phyloP scores from a whole-genome alignment of 495 filamentous ascomycete genomes.

The Platismatia glauca region DNA sequence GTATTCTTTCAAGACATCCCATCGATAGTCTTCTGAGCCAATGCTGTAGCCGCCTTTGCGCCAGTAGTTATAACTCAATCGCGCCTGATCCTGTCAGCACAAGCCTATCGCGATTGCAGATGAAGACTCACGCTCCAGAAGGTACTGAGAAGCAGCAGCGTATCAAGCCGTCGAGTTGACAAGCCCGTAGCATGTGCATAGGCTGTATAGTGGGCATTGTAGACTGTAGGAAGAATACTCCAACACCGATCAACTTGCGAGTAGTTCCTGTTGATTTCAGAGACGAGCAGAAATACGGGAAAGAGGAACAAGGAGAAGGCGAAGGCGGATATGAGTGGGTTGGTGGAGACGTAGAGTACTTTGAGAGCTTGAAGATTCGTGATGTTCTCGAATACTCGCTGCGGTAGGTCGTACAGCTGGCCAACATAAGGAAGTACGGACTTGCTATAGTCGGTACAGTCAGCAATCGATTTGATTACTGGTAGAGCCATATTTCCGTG shows the following conservation, averaged over 20 bases:
- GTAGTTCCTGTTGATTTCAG: conserved; percentile 85
- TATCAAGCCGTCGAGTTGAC: conserved; percentile 64
- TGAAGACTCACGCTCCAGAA: conserved; percentile 68
- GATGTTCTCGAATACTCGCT: conserved; percentile 48
- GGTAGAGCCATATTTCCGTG: conserved; percentile 50
- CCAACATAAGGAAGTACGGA: conserved; percentile 67
- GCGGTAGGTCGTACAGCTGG: conserved; percentile 66
- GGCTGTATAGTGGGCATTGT: conserved; percentile 73
- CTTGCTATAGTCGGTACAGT: conserved; percentile 62
- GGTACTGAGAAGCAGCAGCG: conserved; percentile 56
- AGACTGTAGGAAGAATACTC: conserved; percentile 80
- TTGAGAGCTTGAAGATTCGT: conserved; percentile 46
- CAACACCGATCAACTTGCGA: conserved; percentile 90
- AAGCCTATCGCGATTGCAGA: not conserved
- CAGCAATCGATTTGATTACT: conserved; percentile 52
- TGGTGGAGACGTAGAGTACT: conserved; percentile 73
- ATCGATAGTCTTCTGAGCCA: conserved; percentile 91
- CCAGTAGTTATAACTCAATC: conserved; percentile 95
- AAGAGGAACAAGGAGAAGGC: conserved; percentile 60
- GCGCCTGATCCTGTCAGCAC: conserved; percentile 38
- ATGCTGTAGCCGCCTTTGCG: conserved; percentile 84
- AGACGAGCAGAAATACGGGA: conserved; percentile 57
- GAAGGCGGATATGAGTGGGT: conserved; percentile 72
- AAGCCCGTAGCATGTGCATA: conserved; percentile 72
- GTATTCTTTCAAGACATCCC: conserved; percentile 49